phyloP scores from a whole-genome alignment of 2,329 filamentous ascomycete species.

The Ophiosphaerella narmari region DNA sequence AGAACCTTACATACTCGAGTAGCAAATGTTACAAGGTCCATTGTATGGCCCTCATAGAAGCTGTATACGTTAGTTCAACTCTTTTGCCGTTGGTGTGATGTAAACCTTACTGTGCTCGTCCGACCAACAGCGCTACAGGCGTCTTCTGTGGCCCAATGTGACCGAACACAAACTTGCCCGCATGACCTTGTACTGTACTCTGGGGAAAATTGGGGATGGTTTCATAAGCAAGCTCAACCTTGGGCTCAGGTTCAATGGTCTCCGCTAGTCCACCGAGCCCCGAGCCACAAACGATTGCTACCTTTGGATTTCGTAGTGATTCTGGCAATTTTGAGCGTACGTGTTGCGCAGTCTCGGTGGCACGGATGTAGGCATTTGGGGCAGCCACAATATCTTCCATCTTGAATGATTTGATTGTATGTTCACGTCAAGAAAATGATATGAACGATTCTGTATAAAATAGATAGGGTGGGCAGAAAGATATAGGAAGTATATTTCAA shows the following conservation, averaged over 20 bases:
- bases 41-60: slow-evolving; percentile 70
- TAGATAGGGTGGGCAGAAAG: neutral
- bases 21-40: slow-evolving; percentile 66
- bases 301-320: slow-evolving; percentile 56
- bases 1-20: slow-evolving; percentile 67
- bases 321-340: slow-evolving; percentile 57
- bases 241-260: slow-evolving; percentile 56
- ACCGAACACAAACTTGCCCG: slow-evolving; percentile 68
- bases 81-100: neutral
- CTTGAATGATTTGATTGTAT: neutral
- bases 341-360: slow-evolving; percentile 56
- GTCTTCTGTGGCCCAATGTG: slow-evolving; percentile 58
- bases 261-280: slow-evolving; percentile 65
- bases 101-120: slow-evolving; percentile 64
- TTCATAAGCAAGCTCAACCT: slow-evolving; percentile 61
- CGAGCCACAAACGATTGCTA: slow-evolving; percentile 69
- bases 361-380: slow-evolving; percentile 48
- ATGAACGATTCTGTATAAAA: neutral
- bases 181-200: slow-evolving; percentile 64
- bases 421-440: neutral
- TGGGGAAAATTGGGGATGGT: slow-evolving; percentile 66
- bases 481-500: slow-evolving; percentile 4
- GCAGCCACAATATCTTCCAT: slow-evolving; percentile 33
- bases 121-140: slow-evolving; percentile 66
- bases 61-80: slow-evolving; percentile 45